phyloP scores from a whole-genome alignment of 768 basidiomycete species.

The Phaeotremella fagi region DNA sequence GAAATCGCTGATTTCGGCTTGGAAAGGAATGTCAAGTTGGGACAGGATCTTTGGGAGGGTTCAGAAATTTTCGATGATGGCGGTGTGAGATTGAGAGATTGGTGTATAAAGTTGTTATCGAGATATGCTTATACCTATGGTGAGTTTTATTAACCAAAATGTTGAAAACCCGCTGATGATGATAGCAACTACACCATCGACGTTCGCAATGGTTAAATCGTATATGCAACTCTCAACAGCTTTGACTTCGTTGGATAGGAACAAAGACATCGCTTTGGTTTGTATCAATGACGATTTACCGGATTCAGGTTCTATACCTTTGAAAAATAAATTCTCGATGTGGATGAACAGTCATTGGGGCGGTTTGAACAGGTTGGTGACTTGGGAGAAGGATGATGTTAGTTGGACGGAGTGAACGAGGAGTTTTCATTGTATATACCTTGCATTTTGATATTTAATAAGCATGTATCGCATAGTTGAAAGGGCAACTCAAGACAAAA shows the following conservation, averaged over 20 bases:
- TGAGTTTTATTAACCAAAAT: conserved; percentile 15
- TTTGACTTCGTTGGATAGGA: conserved; percentile 12
- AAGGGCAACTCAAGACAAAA: too few species aligned
- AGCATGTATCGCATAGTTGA: too few species aligned
- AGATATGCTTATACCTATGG: conserved; percentile 41
- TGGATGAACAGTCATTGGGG: conserved; percentile 41
- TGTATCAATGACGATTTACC: conserved; percentile 45
- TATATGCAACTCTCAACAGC: conserved; percentile 8
- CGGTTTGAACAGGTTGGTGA: not conserved
- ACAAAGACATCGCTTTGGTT: conserved; percentile 22
- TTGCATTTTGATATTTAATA: too few species aligned
- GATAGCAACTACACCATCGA: conserved; percentile 24
- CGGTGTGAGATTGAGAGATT: conserved; percentile 26
- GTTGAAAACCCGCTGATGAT: not conserved
- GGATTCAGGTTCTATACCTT: conserved; percentile 5
- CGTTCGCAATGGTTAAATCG: conserved; percentile 26
- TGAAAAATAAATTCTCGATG: conserved; percentile 8
- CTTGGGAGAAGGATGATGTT: conserved; percentile 16
- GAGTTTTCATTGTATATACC: too few species aligned
- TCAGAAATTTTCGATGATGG: conserved; percentile 5
- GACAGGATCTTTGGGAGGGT: conserved; percentile 30
- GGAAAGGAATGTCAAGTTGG: conserved; percentile 13
- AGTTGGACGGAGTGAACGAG: conserved; percentile 1
- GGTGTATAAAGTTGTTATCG: conserved; percentile 40
- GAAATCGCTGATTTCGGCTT: conserved; percentile 34